Evolutionary conservation across 306 rosid genomes (phyloP).

Genomic region (Quercus suber): DNA sequence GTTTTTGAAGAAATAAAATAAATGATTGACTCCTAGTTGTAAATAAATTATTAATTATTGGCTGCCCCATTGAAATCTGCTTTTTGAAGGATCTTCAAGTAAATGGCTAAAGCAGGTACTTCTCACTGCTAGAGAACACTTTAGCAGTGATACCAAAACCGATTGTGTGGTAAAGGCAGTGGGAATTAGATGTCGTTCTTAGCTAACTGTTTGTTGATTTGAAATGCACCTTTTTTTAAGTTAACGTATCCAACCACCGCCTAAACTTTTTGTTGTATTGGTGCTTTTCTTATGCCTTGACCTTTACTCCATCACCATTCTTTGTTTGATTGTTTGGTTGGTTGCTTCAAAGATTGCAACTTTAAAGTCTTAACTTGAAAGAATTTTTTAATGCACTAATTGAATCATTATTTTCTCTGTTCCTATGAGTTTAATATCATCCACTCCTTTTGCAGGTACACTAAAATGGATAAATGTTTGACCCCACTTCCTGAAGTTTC

Average conservation of each 20-base stretch:
- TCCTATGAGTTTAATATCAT: background rate
- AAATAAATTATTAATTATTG: slow-evolving; percentile 1
- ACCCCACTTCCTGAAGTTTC: slow-evolving; percentile 78
- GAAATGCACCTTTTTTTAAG: slow-evolving; percentile 9
- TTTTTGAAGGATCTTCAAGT: slow-evolving; percentile 14
- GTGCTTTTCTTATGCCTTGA: slow-evolving; percentile 16
- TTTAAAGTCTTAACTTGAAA: background rate
- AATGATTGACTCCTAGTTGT: slow-evolving; percentile 14
- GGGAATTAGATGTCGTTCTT: background rate
- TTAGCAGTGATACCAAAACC: slow-evolving; percentile 70
- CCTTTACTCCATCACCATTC: slow-evolving; percentile 14
- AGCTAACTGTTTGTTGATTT: background rate
- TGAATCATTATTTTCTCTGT: background rate
- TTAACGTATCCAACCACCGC: slow-evolving; percentile 12
- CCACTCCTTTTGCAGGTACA: slow-evolving; percentile 53
- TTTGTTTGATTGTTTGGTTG: background rate
- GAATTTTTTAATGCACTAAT: background rate
- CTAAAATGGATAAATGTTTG: slow-evolving; percentile 75
- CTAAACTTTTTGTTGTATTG: slow-evolving; percentile 6
- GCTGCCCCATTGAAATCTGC: background rate
- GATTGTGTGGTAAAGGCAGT: slow-evolving; percentile 35
- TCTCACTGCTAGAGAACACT: slow-evolving; percentile 28
- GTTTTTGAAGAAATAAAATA: background rate
- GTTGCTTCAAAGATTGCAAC: background rate
- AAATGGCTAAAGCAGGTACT: slow-evolving; percentile 12